Evolutionary conservation across 257 asterid genomes (phyloP).

Genomic region (Capsicum rhomboideum): DNA sequence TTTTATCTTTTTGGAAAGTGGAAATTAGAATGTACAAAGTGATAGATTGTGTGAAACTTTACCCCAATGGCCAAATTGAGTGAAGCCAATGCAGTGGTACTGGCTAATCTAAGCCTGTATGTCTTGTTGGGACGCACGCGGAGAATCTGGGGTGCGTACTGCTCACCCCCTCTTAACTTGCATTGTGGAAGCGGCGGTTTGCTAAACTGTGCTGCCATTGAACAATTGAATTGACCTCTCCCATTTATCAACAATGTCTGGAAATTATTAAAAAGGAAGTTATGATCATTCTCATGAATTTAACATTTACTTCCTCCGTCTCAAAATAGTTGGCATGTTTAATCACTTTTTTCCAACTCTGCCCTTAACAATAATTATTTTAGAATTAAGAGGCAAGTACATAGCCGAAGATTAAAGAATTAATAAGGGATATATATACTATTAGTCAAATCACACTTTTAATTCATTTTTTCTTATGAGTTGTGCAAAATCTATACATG

Average conservation of each 20-base stretch:
- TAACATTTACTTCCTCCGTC: no score
- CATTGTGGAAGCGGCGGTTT: constrained; percentile 32
- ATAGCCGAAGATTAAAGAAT: no score
- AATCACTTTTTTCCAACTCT: no score
- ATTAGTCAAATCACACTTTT: no score
- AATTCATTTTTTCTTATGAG: no score
- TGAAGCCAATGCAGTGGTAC: constrained; percentile 67
- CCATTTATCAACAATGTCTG: constrained; percentile 72
- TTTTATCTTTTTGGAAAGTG: background rate
- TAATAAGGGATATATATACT: no score
- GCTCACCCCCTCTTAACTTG: constrained; percentile 53
- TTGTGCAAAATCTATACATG: no score
- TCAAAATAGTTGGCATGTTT: no score
- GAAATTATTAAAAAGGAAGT: background rate
- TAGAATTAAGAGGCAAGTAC: no score
- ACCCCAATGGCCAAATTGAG: constrained; percentile 91
- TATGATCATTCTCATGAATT: background rate
- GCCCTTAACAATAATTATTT: no score
- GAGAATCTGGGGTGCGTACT: constrained; percentile 63
- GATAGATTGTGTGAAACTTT: background rate
- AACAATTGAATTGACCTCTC: constrained; percentile 87
- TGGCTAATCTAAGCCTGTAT: constrained; percentile 77
- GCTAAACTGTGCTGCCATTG: constrained; percentile 45
- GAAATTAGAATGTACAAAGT: background rate
- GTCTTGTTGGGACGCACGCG: constrained; percentile 61